phyloP scores from a whole-genome alignment of 768 basidiomycete species.

The Mycena vitilis region DNA sequence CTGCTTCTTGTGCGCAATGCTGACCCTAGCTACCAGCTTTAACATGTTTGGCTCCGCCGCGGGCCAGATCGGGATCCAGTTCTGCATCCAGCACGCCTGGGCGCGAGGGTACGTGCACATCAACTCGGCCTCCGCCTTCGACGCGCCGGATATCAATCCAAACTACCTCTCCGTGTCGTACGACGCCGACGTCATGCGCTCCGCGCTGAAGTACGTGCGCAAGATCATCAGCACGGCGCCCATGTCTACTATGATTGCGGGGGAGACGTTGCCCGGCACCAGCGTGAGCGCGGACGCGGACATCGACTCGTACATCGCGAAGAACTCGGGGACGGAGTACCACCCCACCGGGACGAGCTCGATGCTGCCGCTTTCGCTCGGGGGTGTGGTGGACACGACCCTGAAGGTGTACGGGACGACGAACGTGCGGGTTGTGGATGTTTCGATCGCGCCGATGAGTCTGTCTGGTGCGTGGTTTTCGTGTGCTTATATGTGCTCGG shows the following conservation, averaged over 20 bases:
- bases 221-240: constrained; percentile 28
- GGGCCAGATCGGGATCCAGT: constrained; percentile 28
- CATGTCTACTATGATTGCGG: constrained; percentile 4
- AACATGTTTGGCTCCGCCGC: constrained; percentile 32
- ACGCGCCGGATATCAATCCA: constrained; percentile 33
- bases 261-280: constrained; percentile 30
- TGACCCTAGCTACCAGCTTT: constrained; percentile 10
- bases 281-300: constrained; percentile 15
- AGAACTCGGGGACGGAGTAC: constrained; percentile 27
- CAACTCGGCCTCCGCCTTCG: constrained; percentile 29
- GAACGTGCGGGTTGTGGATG: constrained; percentile 54
- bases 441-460: constrained; percentile 34
- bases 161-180: constrained; percentile 37
- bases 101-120: constrained; percentile 33
- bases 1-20: neutral
- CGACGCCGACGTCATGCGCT: constrained; percentile 33
- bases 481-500: neutral
- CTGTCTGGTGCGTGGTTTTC: constrained; percentile 22
- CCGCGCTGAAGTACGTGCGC: constrained; percentile 34
- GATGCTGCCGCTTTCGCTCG: constrained; percentile 28
- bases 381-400: constrained; percentile 55
- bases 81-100: constrained; percentile 37
- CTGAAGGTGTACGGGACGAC: constrained; percentile 57
- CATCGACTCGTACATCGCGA: constrained; percentile 29
- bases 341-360: constrained; percentile 30